Evolutionary conservation across 495 filamentous ascomycete genomes (phyloP), one percentile per base, ranked within the genome.

Genomic region (Stereocaulon alpinum): DNA sequence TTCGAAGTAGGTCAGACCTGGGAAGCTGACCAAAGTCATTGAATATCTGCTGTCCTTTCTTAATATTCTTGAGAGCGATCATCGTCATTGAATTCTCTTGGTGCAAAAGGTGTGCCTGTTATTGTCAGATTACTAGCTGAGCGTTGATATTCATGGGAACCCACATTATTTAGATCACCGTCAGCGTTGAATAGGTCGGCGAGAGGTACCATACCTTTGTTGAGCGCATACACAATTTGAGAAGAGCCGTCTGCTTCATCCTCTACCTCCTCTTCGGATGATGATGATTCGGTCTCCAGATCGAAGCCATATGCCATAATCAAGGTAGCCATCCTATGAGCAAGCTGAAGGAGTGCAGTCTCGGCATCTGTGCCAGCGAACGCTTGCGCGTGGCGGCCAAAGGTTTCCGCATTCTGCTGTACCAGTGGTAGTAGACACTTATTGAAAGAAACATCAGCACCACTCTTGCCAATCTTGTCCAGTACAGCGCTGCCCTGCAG

Each of bases 241-340:
- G 87, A 83, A 63, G 82, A 79, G 18, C 79, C 84, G 22, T 86
- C 82, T 29, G 74, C 77, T 12, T 71, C 75, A 27, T 75, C 72
- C 6, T 81, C 80, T 0, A 83, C 78, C 27, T 81, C 78, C 3
- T 78, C 72, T 11, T 80, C 75, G 1, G 79, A 72, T 1, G 60
- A 52, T 18, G 41, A 47, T 7, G 76, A 73, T 17, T 48, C 41
- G 42, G 75, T 73, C 62, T 83, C 82, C 34, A 97, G 77, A 61
- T 96, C 92, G 65, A 97, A 97, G 2, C 89, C 91, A 69, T 96
- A 96, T 5, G 89, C 86, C 91, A 96, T 95, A 45, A 96, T 93
- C 17, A 86, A 78, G 15, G 86, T 89, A 0, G 86, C 91, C 81
- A 95, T 87, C 11, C 79, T 76, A 69, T 95, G 90, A 37, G 83